A percentile compares a stretch with the other conserved stretches of the same genome.
These are phyloP conservation scores for Magnusiomyces tetraspermus DNA, from an alignment of 1,139 yeast species.

Conservation along the genomic window DNA sequence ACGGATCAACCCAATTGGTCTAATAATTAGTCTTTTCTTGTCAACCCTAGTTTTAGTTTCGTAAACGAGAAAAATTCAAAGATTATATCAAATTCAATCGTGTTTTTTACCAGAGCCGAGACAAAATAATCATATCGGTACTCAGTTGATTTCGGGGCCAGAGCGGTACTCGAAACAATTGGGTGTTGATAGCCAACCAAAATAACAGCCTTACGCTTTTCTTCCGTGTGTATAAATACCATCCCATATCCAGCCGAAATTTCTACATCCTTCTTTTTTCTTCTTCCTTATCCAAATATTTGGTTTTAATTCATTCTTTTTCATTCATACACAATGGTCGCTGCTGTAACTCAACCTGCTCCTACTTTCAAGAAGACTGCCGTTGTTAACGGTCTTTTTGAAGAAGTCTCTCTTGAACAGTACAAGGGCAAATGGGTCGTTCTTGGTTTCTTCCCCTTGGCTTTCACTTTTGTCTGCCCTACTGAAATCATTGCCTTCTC, in stretches of 20 bases:
- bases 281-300: not conserved
- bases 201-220: too few species aligned
- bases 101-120: too few species aligned
- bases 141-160: too few species aligned
- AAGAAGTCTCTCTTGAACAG: slow-evolving; percentile 86
- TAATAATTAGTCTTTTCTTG: too few species aligned
- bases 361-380: slow-evolving; percentile 95
- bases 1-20: too few species aligned
- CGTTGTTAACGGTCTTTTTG: slow-evolving; percentile 90
- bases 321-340: slow-evolving; percentile 51
- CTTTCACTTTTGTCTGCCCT: slow-evolving; percentile 98
- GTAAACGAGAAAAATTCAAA: too few species aligned
- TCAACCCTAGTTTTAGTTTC: too few species aligned
- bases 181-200: too few species aligned
- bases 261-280: not conserved
- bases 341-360: slow-evolving; percentile 87
- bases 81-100: too few species aligned
- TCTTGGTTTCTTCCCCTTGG: slow-evolving; percentile 94
- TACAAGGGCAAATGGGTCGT: slow-evolving; percentile 97
- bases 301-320: not conserved
- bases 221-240: slow-evolving; percentile 6
- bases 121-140: too few species aligned
- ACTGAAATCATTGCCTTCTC: slow-evolving; percentile 98
- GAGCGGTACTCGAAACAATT: too few species aligned
- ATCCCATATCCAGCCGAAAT: not conserved